phyloP scores from a whole-genome alignment of 805 yeast species.

The Ogataea salicorniae region DNA sequence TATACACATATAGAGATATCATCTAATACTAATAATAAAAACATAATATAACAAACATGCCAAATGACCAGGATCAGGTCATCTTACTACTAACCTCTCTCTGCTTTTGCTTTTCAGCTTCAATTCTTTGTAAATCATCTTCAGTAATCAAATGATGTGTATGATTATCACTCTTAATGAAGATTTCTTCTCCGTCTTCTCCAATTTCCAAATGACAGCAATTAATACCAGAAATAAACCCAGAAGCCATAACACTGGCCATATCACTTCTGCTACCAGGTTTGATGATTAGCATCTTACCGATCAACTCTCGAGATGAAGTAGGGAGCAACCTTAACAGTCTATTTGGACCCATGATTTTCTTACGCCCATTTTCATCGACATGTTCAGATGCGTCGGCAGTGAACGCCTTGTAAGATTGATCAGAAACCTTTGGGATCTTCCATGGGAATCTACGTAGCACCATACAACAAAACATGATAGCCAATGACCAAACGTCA shows the following conservation, averaged over 20 bases:
- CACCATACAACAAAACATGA: conserved; percentile 87
- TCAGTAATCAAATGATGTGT: conserved; percentile 66
- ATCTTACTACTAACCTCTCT: conserved; percentile 11
- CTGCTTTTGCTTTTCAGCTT: conserved; percentile 31
- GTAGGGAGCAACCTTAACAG: conserved; percentile 67
- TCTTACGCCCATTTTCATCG: conserved; percentile 24
- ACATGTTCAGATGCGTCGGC: conserved; percentile 18
- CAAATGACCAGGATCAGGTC: background rate
- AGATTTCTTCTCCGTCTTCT: conserved; percentile 13
- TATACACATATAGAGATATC: no score
- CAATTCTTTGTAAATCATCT: conserved; percentile 46
- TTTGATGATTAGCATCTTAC: conserved; percentile 58
- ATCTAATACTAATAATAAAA: background rate
- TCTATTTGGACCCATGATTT: conserved; percentile 59
- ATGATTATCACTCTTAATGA: conserved; percentile 37
- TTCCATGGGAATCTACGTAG: conserved; percentile 93
- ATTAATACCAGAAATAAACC: conserved; percentile 54
- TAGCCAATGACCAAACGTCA: conserved; percentile 92
- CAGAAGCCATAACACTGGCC: conserved; percentile 48
- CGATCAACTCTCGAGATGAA: conserved; percentile 55
- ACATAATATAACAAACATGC: background rate
- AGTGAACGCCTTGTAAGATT: conserved; percentile 67
- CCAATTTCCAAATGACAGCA: conserved; percentile 40
- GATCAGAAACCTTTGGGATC: conserved; percentile 73
- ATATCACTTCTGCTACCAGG: conserved; percentile 55